These are phyloP conservation scores for Podospora pseudocomata DNA, from an alignment of 495 filamentous ascomycete species.

Conservation along the genomic window DNA sequence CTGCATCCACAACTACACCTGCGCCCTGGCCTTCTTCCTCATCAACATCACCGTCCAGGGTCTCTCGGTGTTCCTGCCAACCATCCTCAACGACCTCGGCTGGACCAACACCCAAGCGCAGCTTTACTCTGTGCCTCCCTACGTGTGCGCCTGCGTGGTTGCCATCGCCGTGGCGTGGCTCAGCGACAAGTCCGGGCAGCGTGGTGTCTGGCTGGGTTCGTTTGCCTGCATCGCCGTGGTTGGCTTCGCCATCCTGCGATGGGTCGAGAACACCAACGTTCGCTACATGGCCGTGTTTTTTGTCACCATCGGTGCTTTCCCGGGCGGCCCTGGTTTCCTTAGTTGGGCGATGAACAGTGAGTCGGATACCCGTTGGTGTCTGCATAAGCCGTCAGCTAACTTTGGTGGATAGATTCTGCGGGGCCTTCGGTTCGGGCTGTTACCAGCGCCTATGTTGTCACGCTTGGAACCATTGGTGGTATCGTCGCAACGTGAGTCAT, in stretches of 20 bases:
- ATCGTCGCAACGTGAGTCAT: conserved; percentile 49
- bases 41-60: conserved; percentile 54
- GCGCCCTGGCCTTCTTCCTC: conserved; percentile 46
- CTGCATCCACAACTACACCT: conserved; percentile 48
- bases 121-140: conserved; percentile 52
- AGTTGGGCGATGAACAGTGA: conserved; percentile 54
- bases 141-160: conserved; percentile 50
- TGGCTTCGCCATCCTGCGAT: conserved; percentile 39
- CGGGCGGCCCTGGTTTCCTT: conserved; percentile 53
- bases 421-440: conserved; percentile 57
- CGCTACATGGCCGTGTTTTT: conserved; percentile 47
- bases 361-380: conserved; percentile 1
- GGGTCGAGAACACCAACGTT: conserved; percentile 25
- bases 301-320: conserved; percentile 50
- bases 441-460: conserved; percentile 50
- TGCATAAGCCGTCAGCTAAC: neutral
- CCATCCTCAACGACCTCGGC: conserved; percentile 46
- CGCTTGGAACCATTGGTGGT: conserved; percentile 53
- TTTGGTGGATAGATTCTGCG: conserved; percentile 38
- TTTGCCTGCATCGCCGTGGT: conserved; percentile 45
- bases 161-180: conserved; percentile 56
- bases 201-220: conserved; percentile 56
- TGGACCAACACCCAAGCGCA: conserved; percentile 45
- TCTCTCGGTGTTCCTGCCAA: conserved; percentile 50
- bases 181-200: conserved; percentile 56